Conservation (phyloP, 371 early-diverging fungal species). For the Entomophthora muscae region DNA sequence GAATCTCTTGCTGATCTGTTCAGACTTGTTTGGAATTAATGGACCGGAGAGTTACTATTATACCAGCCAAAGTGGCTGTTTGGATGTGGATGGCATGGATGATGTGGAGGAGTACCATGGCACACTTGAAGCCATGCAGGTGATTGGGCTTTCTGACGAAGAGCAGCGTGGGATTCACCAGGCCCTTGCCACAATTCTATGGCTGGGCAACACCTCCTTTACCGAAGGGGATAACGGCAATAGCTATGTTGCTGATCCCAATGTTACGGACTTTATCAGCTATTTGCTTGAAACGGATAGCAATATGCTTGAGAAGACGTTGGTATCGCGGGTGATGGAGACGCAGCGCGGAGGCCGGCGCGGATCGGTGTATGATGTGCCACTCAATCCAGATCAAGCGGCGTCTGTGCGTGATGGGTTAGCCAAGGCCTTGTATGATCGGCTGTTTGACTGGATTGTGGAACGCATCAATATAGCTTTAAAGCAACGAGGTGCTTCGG, state of each 20-base stretch:
- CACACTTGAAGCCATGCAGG: constrained; percentile 59
- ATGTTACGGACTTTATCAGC: constrained; percentile 57
- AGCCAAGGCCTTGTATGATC: constrained; percentile 64
- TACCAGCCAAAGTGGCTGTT: constrained; percentile 51
- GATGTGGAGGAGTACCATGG: constrained; percentile 53
- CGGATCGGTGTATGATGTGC: constrained; percentile 61
- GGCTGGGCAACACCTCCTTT: constrained; percentile 68
- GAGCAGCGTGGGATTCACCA: constrained; percentile 67
- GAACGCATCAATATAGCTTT: constrained; percentile 60
- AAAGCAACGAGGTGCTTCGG: constrained; percentile 35
- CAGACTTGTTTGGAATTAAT: constrained; percentile 54
- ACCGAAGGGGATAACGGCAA: constrained; percentile 42
- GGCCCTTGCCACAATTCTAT: constrained; percentile 62
- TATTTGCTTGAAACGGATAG: constrained; percentile 52
- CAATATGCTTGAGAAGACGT: constrained; percentile 32
- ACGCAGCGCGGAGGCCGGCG: constrained; percentile 65
- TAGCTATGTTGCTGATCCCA: constrained; percentile 36
- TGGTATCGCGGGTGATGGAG: constrained; percentile 29
- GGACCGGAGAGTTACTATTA: constrained; percentile 68
- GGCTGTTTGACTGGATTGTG: constrained; percentile 83
- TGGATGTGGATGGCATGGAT: constrained; percentile 65
- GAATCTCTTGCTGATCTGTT: not conserved
- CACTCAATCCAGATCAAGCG: constrained; percentile 65
- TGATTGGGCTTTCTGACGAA: constrained; percentile 48
- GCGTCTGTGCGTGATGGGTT: constrained; percentile 68